phyloP scores from a whole-genome alignment of 257 asterid genomes.

The Solanum habrochaites region DNA sequence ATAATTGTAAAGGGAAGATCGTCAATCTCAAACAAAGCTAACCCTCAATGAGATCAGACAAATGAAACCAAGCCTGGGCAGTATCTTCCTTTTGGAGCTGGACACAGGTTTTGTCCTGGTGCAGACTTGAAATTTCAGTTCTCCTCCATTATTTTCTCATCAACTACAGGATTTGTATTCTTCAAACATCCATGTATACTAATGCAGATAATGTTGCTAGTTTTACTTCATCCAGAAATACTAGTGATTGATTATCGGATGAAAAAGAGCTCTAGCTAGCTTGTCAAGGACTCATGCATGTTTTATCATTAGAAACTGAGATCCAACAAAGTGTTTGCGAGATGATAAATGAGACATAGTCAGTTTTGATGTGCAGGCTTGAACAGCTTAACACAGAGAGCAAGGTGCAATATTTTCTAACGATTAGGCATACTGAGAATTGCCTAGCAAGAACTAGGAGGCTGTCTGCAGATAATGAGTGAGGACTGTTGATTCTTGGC shows the following conservation, averaged over 20 bases:
- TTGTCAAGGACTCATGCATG: not conserved
- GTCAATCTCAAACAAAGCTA: not conserved
- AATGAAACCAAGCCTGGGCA: not conserved
- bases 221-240: not conserved
- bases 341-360: not conserved
- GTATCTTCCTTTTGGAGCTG: constrained; percentile 5
- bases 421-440: not conserved
- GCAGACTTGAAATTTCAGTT: constrained; percentile 2
- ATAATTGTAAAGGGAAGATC: constrained; percentile 1
- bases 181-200: not conserved
- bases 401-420: not conserved
- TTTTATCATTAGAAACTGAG: not conserved
- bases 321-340: not conserved
- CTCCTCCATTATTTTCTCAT: constrained; percentile 7
- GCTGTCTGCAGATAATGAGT: not conserved
- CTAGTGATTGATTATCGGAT: not conserved
- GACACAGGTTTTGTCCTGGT: constrained; percentile 9
- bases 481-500: not conserved
- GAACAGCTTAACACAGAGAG: not conserved
- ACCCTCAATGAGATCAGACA: not conserved
- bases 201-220: not conserved
- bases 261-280: not conserved
- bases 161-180: not conserved
- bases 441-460: constrained; percentile 6
- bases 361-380: not conserved